Evolutionary conservation across 495 filamentous ascomycete genomes (phyloP), one percentile per base, ranked within the genome.

Genomic region (Annulohypoxylon stygium): DNA sequence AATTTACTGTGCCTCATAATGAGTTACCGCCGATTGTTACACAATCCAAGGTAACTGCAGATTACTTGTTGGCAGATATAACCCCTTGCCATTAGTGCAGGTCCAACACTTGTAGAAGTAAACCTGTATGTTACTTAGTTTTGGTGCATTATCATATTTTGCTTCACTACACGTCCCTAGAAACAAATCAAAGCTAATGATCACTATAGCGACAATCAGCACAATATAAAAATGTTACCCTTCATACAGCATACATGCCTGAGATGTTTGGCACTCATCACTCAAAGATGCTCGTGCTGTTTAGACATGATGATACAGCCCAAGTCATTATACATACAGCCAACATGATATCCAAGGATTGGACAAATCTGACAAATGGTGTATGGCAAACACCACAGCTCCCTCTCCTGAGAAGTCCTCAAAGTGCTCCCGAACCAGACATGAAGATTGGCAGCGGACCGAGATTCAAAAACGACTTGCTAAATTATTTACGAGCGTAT

Each of bases 241-340:
- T 93, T 2, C 90, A 93, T 60, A 83, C 89, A 39, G 94, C 94
- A 3, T 92, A 90, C 69, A 93, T 97, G 86, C 92, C 93, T 0
- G 93, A 96, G 73, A 86, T 90, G 61, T 97, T 95, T 75, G 94
- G 94, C 26, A 97, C 94, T 0, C 94, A 97, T 81, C 84, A 86
- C 62, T 81, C 82, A 7, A 97, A 97, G 80, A 95, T 97, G 90
- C 89, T 97, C 79, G 84, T 97, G 37, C 81, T 97, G 7, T 81
- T 97, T 55, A 86, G 93, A 8, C 89, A 92, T 77, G 93, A 97
- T 78, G 88, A 91, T 67, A 84, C 85, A 0, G 93, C 92, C 3
- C 92, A 97, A 84, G 81, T 97, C 14, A 80, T 97, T 16, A 95
- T 97, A 43, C 93, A 96, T 69, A 98, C 95, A 0, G 93, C 93